Base-by-base conservation (phyloP, 345 rosid species). In the Syzygium aqueum region DNA sequence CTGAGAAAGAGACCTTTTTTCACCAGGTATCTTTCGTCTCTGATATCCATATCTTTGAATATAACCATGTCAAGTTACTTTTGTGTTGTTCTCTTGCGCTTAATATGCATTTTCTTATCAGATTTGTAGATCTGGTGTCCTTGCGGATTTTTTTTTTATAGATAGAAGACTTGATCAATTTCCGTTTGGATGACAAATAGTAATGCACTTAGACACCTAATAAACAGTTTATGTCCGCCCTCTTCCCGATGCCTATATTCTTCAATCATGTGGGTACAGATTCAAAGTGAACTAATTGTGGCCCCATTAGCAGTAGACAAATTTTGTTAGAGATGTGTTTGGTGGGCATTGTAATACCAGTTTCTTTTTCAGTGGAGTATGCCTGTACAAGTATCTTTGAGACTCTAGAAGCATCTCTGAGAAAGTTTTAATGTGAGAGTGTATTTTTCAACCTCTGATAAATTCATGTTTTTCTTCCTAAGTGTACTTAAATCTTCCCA, bases 1-100 rank as follows among this genome's bases (percentile, higher is more conserved):
- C 94, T 52, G 98, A 96, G 90, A 96, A 95, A 93, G 97, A 96
- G 90, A 92, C 92, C 50, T 93, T 97, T 90, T 94, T 97, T 91
- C 90, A 87, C 90, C 98, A 96, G 99, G 99, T 95, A 91, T 84
- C 43, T 21, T 49, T 22, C 12, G 49, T 73, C 82, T 73, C 27
- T 73, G 14, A 37, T 73, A 73, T 73, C 49, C 49, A 37, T 54
- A 51, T 84, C 30, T 61, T 82, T 89, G 40, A 67, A 43, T 86
- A 77, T 82, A 37, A 33, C 46, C 14, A 7, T n/a, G 7, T 87
- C 27, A 37, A 73, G 13, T 73, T 37, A 73, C 19, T 37, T 73
- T 73, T 86, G 51, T 89, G 46, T 53, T 86, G 27, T 84, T 84
- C 37, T 84, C 23, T 37, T 30, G 82, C 46, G 9, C 82, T 33